Evolutionary conservation across 495 filamentous ascomycete genomes (phyloP), one percentile per base, ranked within the genome.

Genomic region (Penicillium pancosmium): DNA sequence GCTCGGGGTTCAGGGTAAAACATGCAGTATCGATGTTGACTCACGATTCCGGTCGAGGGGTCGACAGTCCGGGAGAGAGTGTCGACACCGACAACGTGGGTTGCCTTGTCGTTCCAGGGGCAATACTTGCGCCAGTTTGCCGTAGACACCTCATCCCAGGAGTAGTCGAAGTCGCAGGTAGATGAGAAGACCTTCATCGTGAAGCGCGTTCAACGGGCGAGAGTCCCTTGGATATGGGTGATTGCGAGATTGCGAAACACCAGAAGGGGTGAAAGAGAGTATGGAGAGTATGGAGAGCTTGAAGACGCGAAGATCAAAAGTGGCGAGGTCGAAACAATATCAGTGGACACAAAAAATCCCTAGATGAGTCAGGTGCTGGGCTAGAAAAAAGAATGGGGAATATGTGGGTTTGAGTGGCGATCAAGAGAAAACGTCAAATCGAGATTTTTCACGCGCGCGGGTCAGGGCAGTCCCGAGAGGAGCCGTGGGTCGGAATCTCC

Each of bases 111-210:
- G 77, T 98, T 98, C 94, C 94, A 97, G 34, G 93, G 92, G 72
- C 91, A 95, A 79, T 98, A 98, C 75, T 98, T 98, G 50, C 87
- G 87, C 94, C 94, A 98, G 82, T 98, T 98, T 64, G 89, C 91
- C n/a, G 91, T 91, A n/a, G 92, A 96, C 35, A 98, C 95, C 73
- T 97, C 95, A 64, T 93, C 89, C 93, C 94, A 98, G 25, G 92
- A 92, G 80, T 98, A 98, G 73, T 97, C 83, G 78, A 97, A 98
- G 19, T 90, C 91, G 73, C 89, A 91, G 33, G 77, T 77, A 59
- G 90, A 91, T 35, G 91, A 88, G 71, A 97, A 98, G 70, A 98
- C 89, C 82, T 93, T 96, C 94, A 98, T 98, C 36, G 52, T 72
- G 38, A 44, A 36, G 56, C 53, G 50, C 40, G 34, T 49, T 50